phyloP scores from a whole-genome alignment of 306 rosid genomes.

The Rubus parviflorus region DNA sequence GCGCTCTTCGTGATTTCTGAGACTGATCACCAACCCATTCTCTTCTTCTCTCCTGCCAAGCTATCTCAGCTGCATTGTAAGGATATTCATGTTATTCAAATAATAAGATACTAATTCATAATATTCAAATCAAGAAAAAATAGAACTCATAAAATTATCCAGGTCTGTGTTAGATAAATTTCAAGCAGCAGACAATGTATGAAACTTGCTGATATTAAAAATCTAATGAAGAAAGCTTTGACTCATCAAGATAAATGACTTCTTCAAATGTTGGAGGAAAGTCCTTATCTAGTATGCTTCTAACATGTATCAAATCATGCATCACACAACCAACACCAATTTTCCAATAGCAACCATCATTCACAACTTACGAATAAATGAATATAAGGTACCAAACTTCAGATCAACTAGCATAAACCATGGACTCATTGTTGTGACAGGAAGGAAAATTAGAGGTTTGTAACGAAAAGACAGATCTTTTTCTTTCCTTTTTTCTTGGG shows the following conservation, averaged over 20 bases:
- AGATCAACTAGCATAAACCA: background rate
- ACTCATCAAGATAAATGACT: background rate
- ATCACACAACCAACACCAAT: background rate
- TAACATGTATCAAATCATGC: background rate
- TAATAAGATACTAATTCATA: constrained; percentile 6
- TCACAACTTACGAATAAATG: background rate
- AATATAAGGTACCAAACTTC: background rate
- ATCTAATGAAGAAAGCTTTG: background rate
- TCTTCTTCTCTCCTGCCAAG: constrained; percentile 63
- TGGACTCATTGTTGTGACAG: no score
- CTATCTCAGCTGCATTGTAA: constrained; percentile 58
- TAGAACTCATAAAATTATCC: background rate
- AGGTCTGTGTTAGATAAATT: background rate
- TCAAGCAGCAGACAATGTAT: background rate
- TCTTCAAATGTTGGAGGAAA: background rate
- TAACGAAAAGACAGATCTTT: background rate
- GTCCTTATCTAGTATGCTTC: background rate
- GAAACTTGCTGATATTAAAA: background rate
- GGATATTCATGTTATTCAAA: background rate
- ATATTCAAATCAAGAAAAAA: background rate
- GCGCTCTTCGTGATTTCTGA: constrained; percentile 34
- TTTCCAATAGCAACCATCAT: background rate
- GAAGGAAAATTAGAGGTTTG: background rate
- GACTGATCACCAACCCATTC: constrained; percentile 63
- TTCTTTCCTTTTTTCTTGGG: background rate